Evolutionary conservation across 169 alveolate genomes (phyloP), one percentile per base, ranked within the genome.

Genomic region (Eimeria maxima): DNA sequence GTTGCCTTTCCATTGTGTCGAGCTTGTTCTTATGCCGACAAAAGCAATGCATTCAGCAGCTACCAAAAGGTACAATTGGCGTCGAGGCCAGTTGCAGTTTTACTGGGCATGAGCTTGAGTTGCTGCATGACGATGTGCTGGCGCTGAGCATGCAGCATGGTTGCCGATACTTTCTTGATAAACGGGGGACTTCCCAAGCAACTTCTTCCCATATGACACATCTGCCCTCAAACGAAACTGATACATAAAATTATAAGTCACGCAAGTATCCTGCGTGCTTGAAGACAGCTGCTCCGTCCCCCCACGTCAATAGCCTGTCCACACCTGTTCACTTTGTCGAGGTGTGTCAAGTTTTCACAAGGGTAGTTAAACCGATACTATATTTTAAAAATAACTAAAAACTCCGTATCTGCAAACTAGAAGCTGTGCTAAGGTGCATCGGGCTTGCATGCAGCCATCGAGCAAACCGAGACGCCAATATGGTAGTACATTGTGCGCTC

Each of bases 381-480:
- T 6, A 29, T 69, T 33, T 33, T 33, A 33, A 33, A 33, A 33
- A 33, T 33, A 33, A 33, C 38, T 33, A 33, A 33, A 33, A 33
- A 33, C 38, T 33, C 38, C 38, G 38, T 33, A 33, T 33, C 38
- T 33, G 38, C 38, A 33, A 33, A 33, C 38, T 29, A 13, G n/a
- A 69, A 69, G 10, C 33, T 27, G 3, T 33, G 80, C 80, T 27
- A 69, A 29, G 27, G 50, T 27, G 45, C 8, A 24, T 3, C 80
- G 76, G 7, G 27, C 50, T 33, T 29, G 80, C 80, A 69, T 69
- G 80, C 80, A 69, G 80, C 80, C 80, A 69, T 69, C 80, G 80
- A 69, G 80, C 50, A 69, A 13, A 24, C 80, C 4, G n/a, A 29
- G 50, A 67, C 76, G 76, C 44, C 44, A 14, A 29, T 8, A n/a